Percentiles rank a stretch among this genome's conserved stretches.
These are phyloP conservation scores for Saccharomycopsis sp. DNA, from an alignment of 805 yeast genomes.

Conservation along the genomic window DNA sequence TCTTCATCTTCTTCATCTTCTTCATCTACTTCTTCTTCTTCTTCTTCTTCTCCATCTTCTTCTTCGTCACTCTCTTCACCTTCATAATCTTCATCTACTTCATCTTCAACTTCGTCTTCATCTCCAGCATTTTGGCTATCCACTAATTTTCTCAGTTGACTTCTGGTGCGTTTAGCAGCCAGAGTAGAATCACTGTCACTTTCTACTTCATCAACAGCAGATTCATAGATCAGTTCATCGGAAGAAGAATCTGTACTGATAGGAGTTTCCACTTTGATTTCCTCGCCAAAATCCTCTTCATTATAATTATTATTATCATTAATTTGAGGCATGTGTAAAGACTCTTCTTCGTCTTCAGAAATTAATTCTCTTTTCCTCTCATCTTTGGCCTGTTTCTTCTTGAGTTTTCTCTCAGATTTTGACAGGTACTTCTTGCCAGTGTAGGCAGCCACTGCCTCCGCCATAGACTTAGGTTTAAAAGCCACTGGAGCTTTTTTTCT, in stretches of 20 bases:
- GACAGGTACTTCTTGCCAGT: constrained; percentile 44
- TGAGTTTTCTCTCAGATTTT: constrained; percentile 31
- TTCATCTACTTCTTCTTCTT: constrained; percentile 12
- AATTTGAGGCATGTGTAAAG: neutral
- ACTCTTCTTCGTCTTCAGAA: neutral
- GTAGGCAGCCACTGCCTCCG: constrained; percentile 49
- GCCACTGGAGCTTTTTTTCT: constrained; percentile 1
- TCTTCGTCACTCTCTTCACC: constrained; percentile 5
- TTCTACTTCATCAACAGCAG: constrained; percentile 17
- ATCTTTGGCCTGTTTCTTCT: constrained; percentile 20
- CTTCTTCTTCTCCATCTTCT: constrained; percentile 16
- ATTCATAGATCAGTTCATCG: neutral
- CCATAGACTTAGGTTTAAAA: constrained; percentile 35
- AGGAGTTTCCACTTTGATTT: neutral
- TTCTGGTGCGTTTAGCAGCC: neutral
- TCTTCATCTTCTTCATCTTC: constrained; percentile 3
- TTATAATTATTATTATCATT: constrained; percentile 2
- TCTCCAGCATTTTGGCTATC: constrained; percentile 4
- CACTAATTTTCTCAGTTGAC: constrained; percentile 7
- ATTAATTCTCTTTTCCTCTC: neutral
- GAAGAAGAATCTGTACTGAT: neutral
- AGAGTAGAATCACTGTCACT: neutral
- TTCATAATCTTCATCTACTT: neutral
- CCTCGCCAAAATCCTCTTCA: constrained; percentile 3
- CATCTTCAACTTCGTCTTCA: constrained; percentile 9